phyloP scores from a whole-genome alignment of 352 stramenopile species.

The Thalassiosira exigua region DNA sequence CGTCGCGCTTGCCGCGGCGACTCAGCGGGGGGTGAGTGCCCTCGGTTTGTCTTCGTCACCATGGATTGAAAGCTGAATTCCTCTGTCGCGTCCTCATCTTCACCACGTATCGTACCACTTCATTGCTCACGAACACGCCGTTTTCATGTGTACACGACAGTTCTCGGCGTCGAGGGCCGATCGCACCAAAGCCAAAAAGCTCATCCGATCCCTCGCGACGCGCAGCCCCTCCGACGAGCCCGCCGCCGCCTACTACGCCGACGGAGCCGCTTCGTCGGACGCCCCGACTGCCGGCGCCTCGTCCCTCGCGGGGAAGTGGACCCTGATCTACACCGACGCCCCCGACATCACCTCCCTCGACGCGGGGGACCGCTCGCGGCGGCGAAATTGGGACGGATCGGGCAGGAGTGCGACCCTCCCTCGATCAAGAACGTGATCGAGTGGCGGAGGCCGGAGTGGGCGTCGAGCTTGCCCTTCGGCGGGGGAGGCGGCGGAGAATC shows the following conservation, averaged over 20 bases:
- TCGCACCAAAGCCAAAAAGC: constrained; percentile 37
- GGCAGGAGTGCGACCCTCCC: constrained; percentile 75
- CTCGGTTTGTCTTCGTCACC: too few relatives aligned
- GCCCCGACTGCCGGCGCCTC: background rate
- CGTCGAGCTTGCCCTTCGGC: constrained; percentile 57
- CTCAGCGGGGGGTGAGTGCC: constrained; percentile 34
- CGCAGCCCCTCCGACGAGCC: constrained; percentile 66
- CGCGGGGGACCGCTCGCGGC: constrained; percentile 50
- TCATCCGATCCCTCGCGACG: constrained; percentile 61
- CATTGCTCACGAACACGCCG: too few relatives aligned
- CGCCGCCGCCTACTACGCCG: constrained; percentile 65
- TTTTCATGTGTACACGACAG: too few relatives aligned
- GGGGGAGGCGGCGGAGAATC: constrained; percentile 60
- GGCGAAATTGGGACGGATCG: constrained; percentile 76
- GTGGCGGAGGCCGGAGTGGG: constrained; percentile 72
- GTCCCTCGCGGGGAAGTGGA: constrained; percentile 80
- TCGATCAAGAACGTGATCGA: constrained; percentile 86
- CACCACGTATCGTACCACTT: too few relatives aligned
- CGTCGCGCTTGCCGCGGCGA: constrained; percentile 40
- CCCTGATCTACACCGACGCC: constrained; percentile 83
- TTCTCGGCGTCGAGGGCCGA: constrained; percentile 58
- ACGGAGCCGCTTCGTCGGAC: background rate
- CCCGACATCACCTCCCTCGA: constrained; percentile 83
- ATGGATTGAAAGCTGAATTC: too few relatives aligned
- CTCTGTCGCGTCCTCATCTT: too few relatives aligned